Evolutionary conservation across 2,329 filamentous ascomycete species (phyloP), one percentile per base, ranked within the genome.

Genomic region (Immersiporthe knoxdaviesiana): DNA sequence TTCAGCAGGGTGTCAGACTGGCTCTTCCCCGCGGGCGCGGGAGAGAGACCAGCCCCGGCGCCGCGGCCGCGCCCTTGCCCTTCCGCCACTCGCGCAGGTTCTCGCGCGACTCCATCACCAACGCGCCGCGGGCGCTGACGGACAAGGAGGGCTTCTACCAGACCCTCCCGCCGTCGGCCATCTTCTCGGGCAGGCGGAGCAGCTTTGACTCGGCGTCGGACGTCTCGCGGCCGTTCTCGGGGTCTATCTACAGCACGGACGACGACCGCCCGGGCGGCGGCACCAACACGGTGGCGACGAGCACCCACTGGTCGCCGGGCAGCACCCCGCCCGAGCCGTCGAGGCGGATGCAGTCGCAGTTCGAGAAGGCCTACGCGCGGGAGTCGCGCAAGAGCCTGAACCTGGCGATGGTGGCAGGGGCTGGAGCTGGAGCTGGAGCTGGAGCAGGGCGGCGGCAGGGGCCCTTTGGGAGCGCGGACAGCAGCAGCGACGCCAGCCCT

Each of bases 1-100:
- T 90, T 91, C 75, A 88, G 87, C 12, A 82, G 84, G 21, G 85
- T 90, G 11, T 89, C 88, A 2, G 84, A 77, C 72, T 90, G 88
- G 87, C 80, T 90, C 35, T 87, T 85, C 72, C 81, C 84, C 59
- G 76, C 78, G 24, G 73, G 75, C 41, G 74, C 67, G 61, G 74
- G 14, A 65, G 37, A n/a, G 63, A 65, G 21, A 44, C 12, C 58
- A 37, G 16, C 24, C 16, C 65, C 1, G 24, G 39, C n/a, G 41
- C 24, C n/a, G 41, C 24, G 18, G 18, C 27, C 27, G 21, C 47
- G 39, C 77, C 60, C 76, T 81, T 68, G 77, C 37, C 44, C 1
- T 50, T 60, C 78, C 77, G 56, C 63, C 77, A 79, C 66, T 77
- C 75, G 41, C 78, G 77, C 24, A 80, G 82, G 64, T 76, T 82